Evolutionary conservation across 2,329 filamentous ascomycete species (phyloP), one percentile per base, ranked within the genome.

Genomic region (Colletotrichum liaoningense): DNA sequence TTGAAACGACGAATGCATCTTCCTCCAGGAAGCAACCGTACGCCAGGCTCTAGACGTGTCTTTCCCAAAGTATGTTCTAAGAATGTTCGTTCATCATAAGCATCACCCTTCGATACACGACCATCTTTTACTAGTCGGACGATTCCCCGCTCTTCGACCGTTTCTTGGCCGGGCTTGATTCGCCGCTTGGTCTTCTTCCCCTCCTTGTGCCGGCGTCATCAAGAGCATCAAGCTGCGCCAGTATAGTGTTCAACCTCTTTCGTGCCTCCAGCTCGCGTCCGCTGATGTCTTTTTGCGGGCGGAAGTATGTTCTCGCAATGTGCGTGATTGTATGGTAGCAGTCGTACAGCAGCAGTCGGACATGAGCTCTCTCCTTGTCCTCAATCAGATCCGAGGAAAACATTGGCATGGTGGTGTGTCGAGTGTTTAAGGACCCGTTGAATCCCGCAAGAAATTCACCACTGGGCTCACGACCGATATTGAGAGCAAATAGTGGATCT

Each of bases 231-330:
- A 91, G 79, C 42, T 83, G 82, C 5, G 80, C 81, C 58, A 92
- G 76, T 0, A 85, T 85, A 46, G 82, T 82, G 11, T 86, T 86
- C 42, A 92, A 79, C 22, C 83, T 86, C 75, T 86, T 86, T 46
- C 90, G 80, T 1, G 88, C 89, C 8, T 85, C 85, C 14, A 91
- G 82, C 78, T 92, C 90, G 5, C 84, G 81, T 19, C 81, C 81
- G 60, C 83, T 87, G 73, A 87, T 88, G 66, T 87, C 85, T 3
- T 77, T 79, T 4, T 82, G 81, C 2, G 88, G 87, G 2, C 88
- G 84, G 77, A 90, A 91, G 77, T 90, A 90, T 74, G 89, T 88
- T 38, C 80, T 83, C 2, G 90, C 89, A 5, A 92, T 85, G 52
- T 82, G 80, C 5, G 86, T 84, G 1, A 87, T 82, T 4, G 88